Evolutionary conservation across 345 rosid species (phyloP).

Genomic region (Stellera chamaejasme): DNA sequence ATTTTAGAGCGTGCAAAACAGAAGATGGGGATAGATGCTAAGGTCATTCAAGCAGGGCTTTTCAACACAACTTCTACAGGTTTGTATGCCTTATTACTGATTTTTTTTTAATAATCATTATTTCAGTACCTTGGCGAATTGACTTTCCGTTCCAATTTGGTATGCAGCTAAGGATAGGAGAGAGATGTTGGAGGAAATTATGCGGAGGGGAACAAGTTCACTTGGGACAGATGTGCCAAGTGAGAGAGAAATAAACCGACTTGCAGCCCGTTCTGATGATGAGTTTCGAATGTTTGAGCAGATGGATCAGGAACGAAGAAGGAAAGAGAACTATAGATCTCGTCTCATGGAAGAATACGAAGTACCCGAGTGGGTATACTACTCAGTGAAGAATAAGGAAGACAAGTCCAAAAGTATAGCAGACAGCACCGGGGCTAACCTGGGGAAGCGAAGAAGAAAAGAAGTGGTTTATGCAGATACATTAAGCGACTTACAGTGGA

Average conservation of each 20-base stretch:
- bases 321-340: conserved; percentile 68
- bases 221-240: conserved; percentile 96
- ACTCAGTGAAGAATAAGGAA: conserved; percentile 45
- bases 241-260: conserved; percentile 97
- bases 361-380: conserved; percentile 95
- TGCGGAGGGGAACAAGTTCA: conserved; percentile 96
- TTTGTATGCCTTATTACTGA: conserved; percentile 12
- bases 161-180: conserved; percentile 90
- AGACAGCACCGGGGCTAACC: conserved; percentile 35
- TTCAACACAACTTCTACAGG: conserved; percentile 98
- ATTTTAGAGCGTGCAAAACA: conserved; percentile 98
- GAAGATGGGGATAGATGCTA: conserved; percentile 99
- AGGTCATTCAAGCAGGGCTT: conserved; percentile 99
- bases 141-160: conserved; percentile 12
- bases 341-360: conserved; percentile 97
- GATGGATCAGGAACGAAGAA: conserved; percentile 92
- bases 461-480: conserved; percentile 59
- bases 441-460: conserved; percentile 80
- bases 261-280: conserved; percentile 84
- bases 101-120: not conserved
- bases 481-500: conserved; percentile 77
- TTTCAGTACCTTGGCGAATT: conserved; percentile 1
- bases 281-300: conserved; percentile 88
- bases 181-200: conserved; percentile 90
- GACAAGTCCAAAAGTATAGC: conserved; percentile 48